Evolutionary conservation across 106 monocot species (phyloP).

Genomic region (Allium cepa): DNA sequence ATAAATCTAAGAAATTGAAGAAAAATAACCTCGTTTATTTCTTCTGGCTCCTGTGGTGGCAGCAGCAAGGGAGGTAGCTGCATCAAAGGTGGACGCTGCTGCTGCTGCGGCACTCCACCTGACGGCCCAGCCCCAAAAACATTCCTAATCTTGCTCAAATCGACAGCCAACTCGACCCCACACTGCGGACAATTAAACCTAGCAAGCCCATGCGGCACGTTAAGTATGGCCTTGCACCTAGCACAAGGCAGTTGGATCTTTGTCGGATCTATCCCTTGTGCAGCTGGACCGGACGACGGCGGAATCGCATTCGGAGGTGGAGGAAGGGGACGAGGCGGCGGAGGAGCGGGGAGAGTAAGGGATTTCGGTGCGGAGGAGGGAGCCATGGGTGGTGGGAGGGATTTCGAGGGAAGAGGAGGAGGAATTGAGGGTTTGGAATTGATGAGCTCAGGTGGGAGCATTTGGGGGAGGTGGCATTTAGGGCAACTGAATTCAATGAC

Average conservation of each 20-base stretch:
- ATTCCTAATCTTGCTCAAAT: slow-evolving; percentile 60
- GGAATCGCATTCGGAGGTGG: neutral
- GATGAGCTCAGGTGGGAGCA: slow-evolving; percentile 84
- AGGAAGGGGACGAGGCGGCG: neutral
- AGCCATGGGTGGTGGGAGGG: neutral
- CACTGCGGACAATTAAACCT: slow-evolving; percentile 95
- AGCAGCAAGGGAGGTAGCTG: no score
- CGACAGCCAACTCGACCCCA: slow-evolving; percentile 82
- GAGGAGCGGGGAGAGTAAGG: neutral
- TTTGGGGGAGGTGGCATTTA: slow-evolving; percentile 87
- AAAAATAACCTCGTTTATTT: slow-evolving; percentile 43
- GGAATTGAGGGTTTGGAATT: slow-evolving; percentile 3
- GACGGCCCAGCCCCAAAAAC: slow-evolving; percentile 19
- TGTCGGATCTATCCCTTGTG: slow-evolving; percentile 92
- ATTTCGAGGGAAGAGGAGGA: neutral
- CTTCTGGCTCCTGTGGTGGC: slow-evolving; percentile 8
- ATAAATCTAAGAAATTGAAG: neutral
- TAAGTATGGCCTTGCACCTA: slow-evolving; percentile 85
- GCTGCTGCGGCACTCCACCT: slow-evolving; percentile 6
- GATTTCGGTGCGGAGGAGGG: neutral
- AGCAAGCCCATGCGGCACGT: slow-evolving; percentile 86
- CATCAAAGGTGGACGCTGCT: neutral
- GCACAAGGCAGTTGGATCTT: slow-evolving; percentile 99
- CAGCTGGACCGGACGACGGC: slow-evolving; percentile 16
- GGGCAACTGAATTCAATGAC: slow-evolving; percentile 98